Evolutionary conservation across 768 basidiomycete species (phyloP), one percentile per base, ranked within the genome.

Genomic region (Tephrocybe sp.): DNA sequence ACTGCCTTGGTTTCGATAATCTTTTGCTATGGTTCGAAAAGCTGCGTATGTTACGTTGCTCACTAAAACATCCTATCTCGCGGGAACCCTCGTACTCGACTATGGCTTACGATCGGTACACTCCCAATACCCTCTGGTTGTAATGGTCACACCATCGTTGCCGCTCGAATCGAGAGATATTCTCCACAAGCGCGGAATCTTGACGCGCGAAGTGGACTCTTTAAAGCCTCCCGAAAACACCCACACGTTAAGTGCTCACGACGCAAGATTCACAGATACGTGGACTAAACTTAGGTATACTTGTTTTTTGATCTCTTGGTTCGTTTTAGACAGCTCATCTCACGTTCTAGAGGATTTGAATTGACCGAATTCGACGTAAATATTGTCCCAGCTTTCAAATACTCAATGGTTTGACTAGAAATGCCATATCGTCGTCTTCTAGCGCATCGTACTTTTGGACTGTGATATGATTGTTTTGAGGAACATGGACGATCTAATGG

Each of bases 401-500:
- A n/a, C n/a, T n/a, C n/a, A n/a, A n/a, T n/a, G n/a, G n/a, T n/a
- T n/a, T n/a, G n/a, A n/a, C n/a, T n/a, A n/a, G n/a, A n/a, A n/a
- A n/a, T n/a, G 16, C 32, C 32, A 14, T 22, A 22, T 23, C 36
- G 22, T 30, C 42, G 34, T 51, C 36, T 39, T 39, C 46, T 48
- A 92, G 89, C 80, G 87, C 20, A 65, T 95, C 48, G 85, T 93
- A 48, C 76, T 95, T 33, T 68, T 95, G 44, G 93, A 96, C 64
- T 82, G 85, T 16, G 93, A 96, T 69, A 96, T 96, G 93, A 75
- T 92, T 48, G 73, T 94, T 17, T 72, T 75, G 68, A 76, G 69
- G 43, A 93, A 91, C 62, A 92, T 96, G 85, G 94, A 96, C 68
- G 78, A 80, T 26, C 59, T 81, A 34, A 75, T 81, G 70, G 82